Percentiles rank a stretch among this genome's conserved stretches.
These are phyloP conservation scores for Hanseniaspora vineae DNA, from an alignment of 805 yeast species.

Conservation along the genomic window DNA sequence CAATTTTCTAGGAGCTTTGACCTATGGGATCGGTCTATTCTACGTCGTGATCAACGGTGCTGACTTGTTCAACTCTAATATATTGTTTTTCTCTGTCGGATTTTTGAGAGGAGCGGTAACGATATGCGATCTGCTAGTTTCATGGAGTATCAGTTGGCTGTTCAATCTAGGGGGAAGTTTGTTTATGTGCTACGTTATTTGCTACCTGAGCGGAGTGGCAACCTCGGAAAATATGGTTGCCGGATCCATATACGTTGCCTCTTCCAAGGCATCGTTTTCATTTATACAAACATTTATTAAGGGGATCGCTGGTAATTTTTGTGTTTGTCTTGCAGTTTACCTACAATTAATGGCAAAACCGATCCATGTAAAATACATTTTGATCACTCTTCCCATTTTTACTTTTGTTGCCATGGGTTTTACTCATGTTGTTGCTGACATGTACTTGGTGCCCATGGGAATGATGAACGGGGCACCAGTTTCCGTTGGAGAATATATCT, in stretches of 20 bases:
- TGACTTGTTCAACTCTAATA: conserved; percentile 64
- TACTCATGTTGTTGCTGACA: conserved; percentile 74
- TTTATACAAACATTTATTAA: conserved; percentile 57
- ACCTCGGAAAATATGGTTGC: conserved; percentile 26
- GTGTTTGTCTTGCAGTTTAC: conserved; percentile 63
- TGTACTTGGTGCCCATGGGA: conserved; percentile 56
- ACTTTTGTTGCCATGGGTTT: conserved; percentile 71
- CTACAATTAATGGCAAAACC: conserved; percentile 72
- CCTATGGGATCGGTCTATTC: conserved; percentile 61
- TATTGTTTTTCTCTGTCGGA: conserved; percentile 59
- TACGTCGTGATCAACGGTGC: conserved; percentile 66
- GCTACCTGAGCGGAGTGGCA: conserved; percentile 43
- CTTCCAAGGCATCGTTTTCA: conserved; percentile 30
- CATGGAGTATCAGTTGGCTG: conserved; percentile 57
- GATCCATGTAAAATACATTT: conserved; percentile 53
- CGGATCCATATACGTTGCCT: conserved; percentile 37
- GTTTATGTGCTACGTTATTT: conserved; percentile 52
- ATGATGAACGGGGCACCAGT: conserved; percentile 53
- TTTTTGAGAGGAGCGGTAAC: conserved; percentile 58
- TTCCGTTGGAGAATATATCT: conserved; percentile 49
- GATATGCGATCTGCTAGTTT: conserved; percentile 44
- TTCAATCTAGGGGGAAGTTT: conserved; percentile 52
- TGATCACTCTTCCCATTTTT: conserved; percentile 57
- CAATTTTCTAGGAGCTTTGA: conserved; percentile 42
- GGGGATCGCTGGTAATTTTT: conserved; percentile 67